phyloP scores from a whole-genome alignment of 177 flowering plant species.

The Vitis hybrid region DNA sequence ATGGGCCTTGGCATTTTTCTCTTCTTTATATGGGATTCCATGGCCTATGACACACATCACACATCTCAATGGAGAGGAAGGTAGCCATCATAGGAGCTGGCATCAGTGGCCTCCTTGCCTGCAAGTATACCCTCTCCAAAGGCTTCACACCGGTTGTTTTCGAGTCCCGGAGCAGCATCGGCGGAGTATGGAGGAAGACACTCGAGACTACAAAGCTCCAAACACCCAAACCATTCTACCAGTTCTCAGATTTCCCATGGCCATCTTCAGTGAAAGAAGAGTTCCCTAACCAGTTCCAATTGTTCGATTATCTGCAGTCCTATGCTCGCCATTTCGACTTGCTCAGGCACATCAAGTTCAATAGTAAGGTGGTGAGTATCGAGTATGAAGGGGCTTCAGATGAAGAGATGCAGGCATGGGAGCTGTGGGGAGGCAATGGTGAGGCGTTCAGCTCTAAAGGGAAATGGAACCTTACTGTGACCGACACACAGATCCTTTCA shows the following conservation, averaged over 20 bases:
- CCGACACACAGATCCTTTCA: constrained; percentile 24
- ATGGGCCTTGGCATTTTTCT: too few relatives aligned
- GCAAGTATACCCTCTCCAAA: constrained; percentile 55
- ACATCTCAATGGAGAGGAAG: constrained; percentile 33
- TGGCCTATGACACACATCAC: too few relatives aligned
- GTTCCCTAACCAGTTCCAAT: constrained; percentile 44
- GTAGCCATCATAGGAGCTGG: constrained; percentile 78
- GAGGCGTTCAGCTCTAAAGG: constrained; percentile 45
- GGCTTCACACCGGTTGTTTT: constrained; percentile 62
- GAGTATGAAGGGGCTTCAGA: constrained; percentile 38
- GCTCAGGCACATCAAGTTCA: constrained; percentile 44
- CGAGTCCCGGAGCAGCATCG: constrained; percentile 38
- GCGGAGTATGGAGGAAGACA: constrained; percentile 70
- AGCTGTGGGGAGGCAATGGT: constrained; percentile 53
- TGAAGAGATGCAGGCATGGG: constrained; percentile 49
- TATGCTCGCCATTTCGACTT: constrained; percentile 60
- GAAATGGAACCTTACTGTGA: constrained; percentile 49
- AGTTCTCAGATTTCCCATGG: constrained; percentile 78
- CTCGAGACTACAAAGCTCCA: constrained; percentile 51
- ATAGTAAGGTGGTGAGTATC: constrained; percentile 45
- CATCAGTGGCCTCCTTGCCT: constrained; percentile 69
- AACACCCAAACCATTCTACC: constrained; percentile 43
- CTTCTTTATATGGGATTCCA: too few relatives aligned
- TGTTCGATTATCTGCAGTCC: constrained; percentile 45
- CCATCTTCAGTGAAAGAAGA: constrained; percentile 40